Evolutionary conservation across 2,329 filamentous ascomycete species (phyloP).

Genomic region (Sclerotinia spermophila): DNA sequence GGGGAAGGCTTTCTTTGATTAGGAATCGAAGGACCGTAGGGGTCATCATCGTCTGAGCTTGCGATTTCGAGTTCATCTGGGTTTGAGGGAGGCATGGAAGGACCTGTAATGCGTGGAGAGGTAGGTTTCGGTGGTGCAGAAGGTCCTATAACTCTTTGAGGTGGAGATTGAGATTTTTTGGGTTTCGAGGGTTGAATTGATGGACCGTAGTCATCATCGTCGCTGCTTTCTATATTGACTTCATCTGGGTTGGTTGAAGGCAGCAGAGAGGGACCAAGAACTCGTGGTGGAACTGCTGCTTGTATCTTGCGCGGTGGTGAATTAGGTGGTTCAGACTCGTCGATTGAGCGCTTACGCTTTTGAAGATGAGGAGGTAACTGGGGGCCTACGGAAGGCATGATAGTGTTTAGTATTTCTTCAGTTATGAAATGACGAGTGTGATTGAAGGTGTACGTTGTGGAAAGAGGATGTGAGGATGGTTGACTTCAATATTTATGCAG

Average conservation of each 20-base stretch:
- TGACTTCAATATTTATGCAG: conserved; percentile 1
- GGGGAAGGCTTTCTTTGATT: background rate
- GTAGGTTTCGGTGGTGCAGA: conserved; percentile 37
- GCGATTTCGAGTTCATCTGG: conserved; percentile 46
- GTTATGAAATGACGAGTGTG: conserved; percentile 11
- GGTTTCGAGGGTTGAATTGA: conserved; percentile 8
- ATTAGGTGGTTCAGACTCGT: conserved; percentile 39
- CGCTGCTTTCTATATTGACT: conserved; percentile 45
- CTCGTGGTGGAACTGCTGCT: conserved; percentile 29
- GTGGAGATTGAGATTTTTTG: conserved; percentile 21
- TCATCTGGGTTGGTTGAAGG: conserved; percentile 44
- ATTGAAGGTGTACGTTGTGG: background rate
- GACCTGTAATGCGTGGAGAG: conserved; percentile 28
- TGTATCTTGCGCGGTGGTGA: conserved; percentile 47
- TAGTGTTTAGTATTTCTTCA: background rate
- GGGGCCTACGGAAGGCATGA: conserved; percentile 53
- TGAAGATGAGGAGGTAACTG: conserved; percentile 63
- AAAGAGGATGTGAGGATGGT: background rate
- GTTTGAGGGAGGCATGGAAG: conserved; percentile 35
- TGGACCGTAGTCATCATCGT: conserved; percentile 35
- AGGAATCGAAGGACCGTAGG: conserved; percentile 8
- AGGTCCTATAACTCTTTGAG: conserved; percentile 23
- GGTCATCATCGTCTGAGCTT: conserved; percentile 33
- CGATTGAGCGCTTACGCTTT: conserved; percentile 57
- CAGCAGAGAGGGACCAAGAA: conserved; percentile 30